These are phyloP conservation scores for Brassica incana DNA, from an alignment of 345 rosid species.

Conservation along the genomic window DNA sequence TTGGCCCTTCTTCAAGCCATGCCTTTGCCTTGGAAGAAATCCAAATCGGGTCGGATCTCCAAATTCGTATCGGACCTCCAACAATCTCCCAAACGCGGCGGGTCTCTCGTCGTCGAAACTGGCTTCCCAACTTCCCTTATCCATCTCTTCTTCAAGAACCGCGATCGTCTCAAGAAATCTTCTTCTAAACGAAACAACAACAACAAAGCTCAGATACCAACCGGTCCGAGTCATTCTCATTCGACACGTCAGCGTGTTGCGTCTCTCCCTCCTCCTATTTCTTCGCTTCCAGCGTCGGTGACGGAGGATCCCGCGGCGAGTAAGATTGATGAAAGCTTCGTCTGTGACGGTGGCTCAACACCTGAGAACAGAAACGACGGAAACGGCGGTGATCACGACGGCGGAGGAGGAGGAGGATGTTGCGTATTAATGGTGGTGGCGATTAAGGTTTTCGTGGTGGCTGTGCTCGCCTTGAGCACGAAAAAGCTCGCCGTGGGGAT, in stretches of 20 bases:
- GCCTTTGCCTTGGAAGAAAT: conserved; percentile 85
- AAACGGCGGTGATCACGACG: not conserved
- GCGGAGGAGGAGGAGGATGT: conserved; percentile 26
- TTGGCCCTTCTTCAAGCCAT: conserved; percentile 34
- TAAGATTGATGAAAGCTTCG: conserved; percentile 16
- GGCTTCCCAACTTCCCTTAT: conserved; percentile 90
- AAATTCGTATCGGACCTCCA: conserved; percentile 73
- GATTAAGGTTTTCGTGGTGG: conserved; percentile 49
- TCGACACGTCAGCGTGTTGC: conserved; percentile 15
- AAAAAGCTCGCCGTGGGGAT: conserved; percentile 55
- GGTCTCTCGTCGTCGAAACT: conserved; percentile 76
- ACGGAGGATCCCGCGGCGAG: not conserved
- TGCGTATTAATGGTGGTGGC: conserved; percentile 37
- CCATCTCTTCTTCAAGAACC: conserved; percentile 84
- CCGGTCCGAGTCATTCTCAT: conserved; percentile 2
- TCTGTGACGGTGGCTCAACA: not conserved
- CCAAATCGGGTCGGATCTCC: conserved; percentile 52
- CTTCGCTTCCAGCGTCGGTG: conserved; percentile 1
- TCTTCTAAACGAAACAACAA: conserved; percentile 39
- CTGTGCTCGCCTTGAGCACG: conserved; percentile 57
- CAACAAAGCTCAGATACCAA: not conserved
- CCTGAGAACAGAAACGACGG: not conserved
- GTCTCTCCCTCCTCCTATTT: conserved; percentile 17
- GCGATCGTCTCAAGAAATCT: conserved; percentile 60
- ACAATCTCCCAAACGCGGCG: conserved; percentile 61